A percentile compares a stretch with the other conserved stretches of the same genome.
Evolutionary conservation across 1,139 yeast genomes (phyloP).

Genomic region (Diutina ranongensis): DNA sequence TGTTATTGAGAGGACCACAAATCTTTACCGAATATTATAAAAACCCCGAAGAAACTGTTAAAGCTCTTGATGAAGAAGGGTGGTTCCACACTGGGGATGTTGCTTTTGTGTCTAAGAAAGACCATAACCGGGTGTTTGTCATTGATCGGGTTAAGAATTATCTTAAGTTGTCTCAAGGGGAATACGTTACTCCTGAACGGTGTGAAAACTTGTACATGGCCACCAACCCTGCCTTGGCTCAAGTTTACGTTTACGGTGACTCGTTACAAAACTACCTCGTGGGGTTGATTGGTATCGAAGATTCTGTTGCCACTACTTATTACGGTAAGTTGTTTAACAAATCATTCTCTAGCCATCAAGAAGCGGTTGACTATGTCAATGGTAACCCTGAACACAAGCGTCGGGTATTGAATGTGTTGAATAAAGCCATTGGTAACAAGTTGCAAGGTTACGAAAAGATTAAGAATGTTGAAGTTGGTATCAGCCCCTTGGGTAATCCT

Average conservation of each 20-base stretch:
- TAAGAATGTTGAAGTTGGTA: constrained; percentile 22
- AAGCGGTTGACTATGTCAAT: not conserved
- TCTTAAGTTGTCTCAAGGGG: constrained; percentile 75
- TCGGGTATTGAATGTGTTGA: constrained; percentile 17
- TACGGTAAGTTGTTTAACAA: not conserved
- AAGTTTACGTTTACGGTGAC: constrained; percentile 21
- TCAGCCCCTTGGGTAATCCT: constrained; percentile 27
- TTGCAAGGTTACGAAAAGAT: constrained; percentile 27
- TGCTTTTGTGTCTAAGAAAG: constrained; percentile 36
- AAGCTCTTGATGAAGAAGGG: constrained; percentile 49
- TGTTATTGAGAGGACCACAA: constrained; percentile 59
- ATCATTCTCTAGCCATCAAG: not conserved
- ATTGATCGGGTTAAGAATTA: constrained; percentile 73
- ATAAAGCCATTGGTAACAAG: constrained; percentile 15
- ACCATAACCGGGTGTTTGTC: constrained; percentile 36
- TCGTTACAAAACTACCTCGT: constrained; percentile 49
- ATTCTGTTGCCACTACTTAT: not conserved
- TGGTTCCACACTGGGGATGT: constrained; percentile 77
- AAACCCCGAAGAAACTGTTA: constrained; percentile 40
- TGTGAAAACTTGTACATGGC: constrained; percentile 52
- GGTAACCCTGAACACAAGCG: constrained; percentile 15
- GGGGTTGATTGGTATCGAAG: constrained; percentile 34
- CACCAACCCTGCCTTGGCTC: constrained; percentile 13
- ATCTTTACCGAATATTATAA: constrained; percentile 50
- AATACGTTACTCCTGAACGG: constrained; percentile 70